Base-by-base conservation (phyloP, 2,329 filamentous ascomycete genomes). In the Fusarium praegraminearum region DNA sequence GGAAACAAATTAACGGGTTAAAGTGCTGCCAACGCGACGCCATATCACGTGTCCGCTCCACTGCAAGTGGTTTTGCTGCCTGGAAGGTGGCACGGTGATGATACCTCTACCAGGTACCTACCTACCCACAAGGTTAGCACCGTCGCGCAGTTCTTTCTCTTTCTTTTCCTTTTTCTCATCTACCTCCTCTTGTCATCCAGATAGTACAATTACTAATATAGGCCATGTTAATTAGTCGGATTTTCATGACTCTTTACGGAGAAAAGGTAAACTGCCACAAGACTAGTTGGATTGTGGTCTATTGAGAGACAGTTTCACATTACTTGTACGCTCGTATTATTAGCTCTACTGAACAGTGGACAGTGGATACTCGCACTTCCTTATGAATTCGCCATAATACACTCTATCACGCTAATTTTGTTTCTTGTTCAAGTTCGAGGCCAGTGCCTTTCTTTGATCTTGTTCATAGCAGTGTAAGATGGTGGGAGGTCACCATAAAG, bases 21-120 rank as follows among this genome's bases (percentile, higher is more conserved):
- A 38, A 35, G n/a, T 16, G 41, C 24, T 45, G 24, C 33, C 44
- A 58, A 58, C 69, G 52, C 61, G 62, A 72, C 69, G 69, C 69
- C 69, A 70, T 20, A 41, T 71, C 69, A 71, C 69, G 69, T 71
- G 69, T 4, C 3, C 3, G 2, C 8, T 45, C 56, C 51, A 24
- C 49, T 38, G 13, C 32, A 30, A 18, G n/a, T 12, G 5, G 13
- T n/a, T 45, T 49, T 43, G 47, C 50, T 70, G 58, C 67, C 67
- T 70, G 7, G 24, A 40, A n/a, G 13, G 32, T 28, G 8, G 13
- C 15, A 30, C 15, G 3, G 41, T 26, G 41, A 10, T 18, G 41
- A 16, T 10, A 12, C 11, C 28, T 22, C 20, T 22, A 22, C 20
- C 3, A 22, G 30, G 30, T 33, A 8, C 2, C 1, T 18, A 10